Conservation (phyloP, 148 eudicot genomes). For the Tetragonia tetragonoides region DNA sequence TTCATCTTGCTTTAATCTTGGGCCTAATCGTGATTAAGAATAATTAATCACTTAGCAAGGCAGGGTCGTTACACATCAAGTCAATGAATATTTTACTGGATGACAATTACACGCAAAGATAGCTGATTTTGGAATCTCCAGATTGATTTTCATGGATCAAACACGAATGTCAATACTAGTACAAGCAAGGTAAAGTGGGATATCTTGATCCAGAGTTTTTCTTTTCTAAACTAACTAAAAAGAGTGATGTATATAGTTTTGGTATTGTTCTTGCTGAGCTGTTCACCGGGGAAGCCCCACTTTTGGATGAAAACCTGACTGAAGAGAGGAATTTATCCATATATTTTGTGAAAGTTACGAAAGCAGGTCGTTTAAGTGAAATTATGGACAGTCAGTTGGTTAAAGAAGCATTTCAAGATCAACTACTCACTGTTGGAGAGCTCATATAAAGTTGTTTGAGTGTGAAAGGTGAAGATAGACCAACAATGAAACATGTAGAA, state of each 20-base stretch:
- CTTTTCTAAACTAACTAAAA: constrained; percentile 13
- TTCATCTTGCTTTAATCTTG: too few relatives aligned
- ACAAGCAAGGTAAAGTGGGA: constrained; percentile 23
- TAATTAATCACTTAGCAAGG: too few relatives aligned
- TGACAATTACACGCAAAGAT: constrained; percentile 11
- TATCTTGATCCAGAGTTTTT: constrained; percentile 25
- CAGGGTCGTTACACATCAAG: neutral
- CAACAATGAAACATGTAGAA: constrained; percentile 15
- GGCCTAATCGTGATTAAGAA: too few relatives aligned
- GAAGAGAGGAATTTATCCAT: constrained; percentile 12
- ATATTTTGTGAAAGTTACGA: constrained; percentile 8
- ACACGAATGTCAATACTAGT: constrained; percentile 25
- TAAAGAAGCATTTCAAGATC: constrained; percentile 12
- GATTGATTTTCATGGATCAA: constrained; percentile 16
- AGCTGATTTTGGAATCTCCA: constrained; percentile 19
- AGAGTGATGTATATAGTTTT: constrained; percentile 24
- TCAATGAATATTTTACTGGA: constrained; percentile 20
- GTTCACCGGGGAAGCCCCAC: constrained; percentile 13
- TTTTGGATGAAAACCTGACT: neutral
- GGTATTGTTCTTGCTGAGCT: constrained; percentile 23
- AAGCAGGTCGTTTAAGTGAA: neutral
- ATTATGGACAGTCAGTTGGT: neutral
- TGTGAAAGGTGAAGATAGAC: too few relatives aligned
- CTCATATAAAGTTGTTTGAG: constrained; percentile 17
- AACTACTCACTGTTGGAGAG: neutral